phyloP scores from a whole-genome alignment of 2,329 filamentous ascomycete species.

The Basipetospora chlamydospora region DNA sequence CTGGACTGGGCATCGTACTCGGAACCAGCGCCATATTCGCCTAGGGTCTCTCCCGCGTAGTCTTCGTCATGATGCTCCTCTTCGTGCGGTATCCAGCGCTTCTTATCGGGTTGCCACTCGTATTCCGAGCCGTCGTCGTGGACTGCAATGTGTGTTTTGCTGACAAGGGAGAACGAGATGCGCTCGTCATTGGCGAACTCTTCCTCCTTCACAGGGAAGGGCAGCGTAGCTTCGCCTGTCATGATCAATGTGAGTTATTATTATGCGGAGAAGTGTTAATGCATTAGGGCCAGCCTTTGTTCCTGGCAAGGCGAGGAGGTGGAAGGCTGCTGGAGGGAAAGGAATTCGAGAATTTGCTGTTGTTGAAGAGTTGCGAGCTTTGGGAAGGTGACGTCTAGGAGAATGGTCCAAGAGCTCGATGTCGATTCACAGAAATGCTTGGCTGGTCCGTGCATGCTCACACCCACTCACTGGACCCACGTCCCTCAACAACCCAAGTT shows the following conservation, averaged over 20 bases:
- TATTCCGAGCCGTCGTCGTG: slow-evolving; percentile 75
- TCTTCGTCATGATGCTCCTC: slow-evolving; percentile 24
- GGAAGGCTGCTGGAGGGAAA: no score
- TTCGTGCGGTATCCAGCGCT: slow-evolving; percentile 53
- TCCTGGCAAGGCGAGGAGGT: no score
- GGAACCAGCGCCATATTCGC: slow-evolving; percentile 9
- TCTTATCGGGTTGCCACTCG: slow-evolving; percentile 58
- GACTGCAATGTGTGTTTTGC: slow-evolving; percentile 71
- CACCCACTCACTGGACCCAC: no score
- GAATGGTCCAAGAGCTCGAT: no score
- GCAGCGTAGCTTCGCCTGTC: slow-evolving; percentile 3
- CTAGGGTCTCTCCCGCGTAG: not conserved
- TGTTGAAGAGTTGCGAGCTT: no score
- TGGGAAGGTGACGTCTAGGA: no score
- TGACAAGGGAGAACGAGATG: slow-evolving; percentile 73
- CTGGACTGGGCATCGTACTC: slow-evolving; percentile 12
- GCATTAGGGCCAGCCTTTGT: no score
- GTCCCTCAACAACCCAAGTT: no score
- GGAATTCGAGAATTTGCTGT: no score
- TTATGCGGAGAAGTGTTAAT: not conserved
- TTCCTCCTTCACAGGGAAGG: slow-evolving; percentile 44
- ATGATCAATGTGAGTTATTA: no score
- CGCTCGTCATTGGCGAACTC: slow-evolving; percentile 67
- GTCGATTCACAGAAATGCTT: no score
- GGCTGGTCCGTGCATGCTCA: no score